Evolutionary conservation across 331 rosid species (phyloP), one percentile per base, ranked within the genome.

Genomic region (Quercus phellos): DNA sequence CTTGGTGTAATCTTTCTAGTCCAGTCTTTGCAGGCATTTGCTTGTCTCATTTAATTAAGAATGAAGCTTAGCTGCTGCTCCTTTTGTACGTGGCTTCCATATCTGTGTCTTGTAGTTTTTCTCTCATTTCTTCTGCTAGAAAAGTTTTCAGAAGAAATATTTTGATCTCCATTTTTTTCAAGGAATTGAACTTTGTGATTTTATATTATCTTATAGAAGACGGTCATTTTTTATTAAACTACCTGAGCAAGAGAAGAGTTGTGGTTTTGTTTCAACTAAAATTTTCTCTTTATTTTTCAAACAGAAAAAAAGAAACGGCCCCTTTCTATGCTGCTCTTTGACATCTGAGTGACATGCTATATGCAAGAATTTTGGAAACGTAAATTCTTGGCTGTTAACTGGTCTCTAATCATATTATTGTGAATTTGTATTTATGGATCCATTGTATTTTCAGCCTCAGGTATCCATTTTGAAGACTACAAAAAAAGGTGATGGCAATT

Each of bases 11-110:
- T 72, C 56, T 71, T 55, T 46, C 4, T 10, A 35, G 12, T 60
- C 53, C 58, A 76, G 73, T 30, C 19, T 46, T 29, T 67, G 6
- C 67, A 2, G 78, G 79, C 82, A 55, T 76, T 73, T 53, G 51
- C 53, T 6, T 55, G 21, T 75, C 63, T 38, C 63, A 51, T 43
- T 63, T 18, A 32, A 19, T 54, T 6, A 29, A 46, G 32, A 83
- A 21, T 61, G 13, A 32, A 17, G 71, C n/a, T 75, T 34, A 70
- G 75, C 56, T 17, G 7, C 34, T 60, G 42, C 55, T 34, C 19
- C 1, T 71, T 30, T 46, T 63, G 68, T 35, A 21, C 7, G 17
- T 66, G 71, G 71, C 50, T 66, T 66, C 71, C 51, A 34, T 34
- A 32, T 34, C 46, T 14, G 13, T 18, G 59, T 18, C 53, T 43